Evolutionary conservation across 1,139 yeast species (phyloP).

Genomic region (Candida neerlandica): DNA sequence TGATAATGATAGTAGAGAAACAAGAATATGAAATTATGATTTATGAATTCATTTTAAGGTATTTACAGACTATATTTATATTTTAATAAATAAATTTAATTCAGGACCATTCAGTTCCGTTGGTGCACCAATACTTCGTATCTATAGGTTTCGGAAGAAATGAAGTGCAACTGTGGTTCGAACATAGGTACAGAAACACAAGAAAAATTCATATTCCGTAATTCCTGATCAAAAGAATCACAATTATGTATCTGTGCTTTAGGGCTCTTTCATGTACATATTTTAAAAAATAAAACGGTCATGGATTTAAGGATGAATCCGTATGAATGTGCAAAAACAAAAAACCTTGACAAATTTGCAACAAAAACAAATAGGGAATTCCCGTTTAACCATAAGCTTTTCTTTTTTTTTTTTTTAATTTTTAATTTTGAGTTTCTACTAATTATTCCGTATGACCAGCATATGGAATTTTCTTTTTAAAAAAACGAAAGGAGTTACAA

Average conservation of each 20-base stretch:
- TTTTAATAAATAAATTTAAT: background rate
- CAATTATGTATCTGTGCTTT: background rate
- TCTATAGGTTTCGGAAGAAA: background rate
- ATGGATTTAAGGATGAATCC: background rate
- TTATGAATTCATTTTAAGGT: background rate
- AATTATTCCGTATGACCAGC: constrained; percentile 2
- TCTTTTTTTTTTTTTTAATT: background rate
- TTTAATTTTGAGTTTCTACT: background rate
- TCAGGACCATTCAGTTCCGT: background rate
- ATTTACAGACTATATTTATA: background rate
- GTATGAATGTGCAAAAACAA: background rate
- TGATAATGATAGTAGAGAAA: background rate
- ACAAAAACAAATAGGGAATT: background rate
- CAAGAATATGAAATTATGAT: background rate
- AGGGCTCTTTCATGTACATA: background rate
- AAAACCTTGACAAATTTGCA: background rate
- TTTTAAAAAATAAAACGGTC: background rate
- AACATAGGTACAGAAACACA: no score
- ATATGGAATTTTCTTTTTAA: no score
- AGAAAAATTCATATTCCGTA: background rate
- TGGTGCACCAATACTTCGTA: background rate
- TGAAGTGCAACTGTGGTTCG: no score
- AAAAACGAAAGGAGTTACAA: background rate
- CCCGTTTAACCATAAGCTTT: background rate
- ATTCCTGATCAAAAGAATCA: background rate